phyloP scores from a whole-genome alignment of 331 rosid genomes.

The Stylosanthes scabra region DNA sequence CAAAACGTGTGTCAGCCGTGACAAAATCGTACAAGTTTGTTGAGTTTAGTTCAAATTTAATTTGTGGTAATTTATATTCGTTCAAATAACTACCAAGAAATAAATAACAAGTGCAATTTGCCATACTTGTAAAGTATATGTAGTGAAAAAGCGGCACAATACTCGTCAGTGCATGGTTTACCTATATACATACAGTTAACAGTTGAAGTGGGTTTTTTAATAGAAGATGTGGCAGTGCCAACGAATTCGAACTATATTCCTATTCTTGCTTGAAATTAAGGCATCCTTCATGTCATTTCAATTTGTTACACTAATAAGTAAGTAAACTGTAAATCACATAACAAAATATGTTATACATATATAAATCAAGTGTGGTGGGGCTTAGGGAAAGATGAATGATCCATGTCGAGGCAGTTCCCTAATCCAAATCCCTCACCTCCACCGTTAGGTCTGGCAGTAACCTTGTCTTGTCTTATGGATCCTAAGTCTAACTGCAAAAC shows the following conservation, averaged over 20 bases:
- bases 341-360: background rate
- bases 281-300: slow-evolving; percentile 30
- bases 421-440: slow-evolving; percentile 49
- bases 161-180: too few relatives aligned
- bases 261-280: slow-evolving; percentile 35
- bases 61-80: too few relatives aligned
- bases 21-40: too few relatives aligned
- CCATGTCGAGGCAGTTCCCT: slow-evolving; percentile 53
- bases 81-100: too few relatives aligned
- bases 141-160: too few relatives aligned
- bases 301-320: background rate
- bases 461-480: slow-evolving; percentile 23
- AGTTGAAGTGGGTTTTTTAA: background rate
- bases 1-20: too few relatives aligned
- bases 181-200: background rate
- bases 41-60: too few relatives aligned
- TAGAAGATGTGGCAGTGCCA: slow-evolving; percentile 22
- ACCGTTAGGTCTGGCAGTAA: slow-evolving; percentile 40
- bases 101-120: too few relatives aligned
- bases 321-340: background rate
- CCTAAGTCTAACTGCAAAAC: slow-evolving; percentile 11
- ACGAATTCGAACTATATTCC: slow-evolving; percentile 6
- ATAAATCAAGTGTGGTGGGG: slow-evolving; percentile 41
- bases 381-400: slow-evolving; percentile 50
- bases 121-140: too few relatives aligned